A percentile compares a stretch with the other conserved stretches of the same genome.
Evolutionary conservation across 768 basidiomycete species (phyloP).

Genomic region (Auricularia sp.): DNA sequence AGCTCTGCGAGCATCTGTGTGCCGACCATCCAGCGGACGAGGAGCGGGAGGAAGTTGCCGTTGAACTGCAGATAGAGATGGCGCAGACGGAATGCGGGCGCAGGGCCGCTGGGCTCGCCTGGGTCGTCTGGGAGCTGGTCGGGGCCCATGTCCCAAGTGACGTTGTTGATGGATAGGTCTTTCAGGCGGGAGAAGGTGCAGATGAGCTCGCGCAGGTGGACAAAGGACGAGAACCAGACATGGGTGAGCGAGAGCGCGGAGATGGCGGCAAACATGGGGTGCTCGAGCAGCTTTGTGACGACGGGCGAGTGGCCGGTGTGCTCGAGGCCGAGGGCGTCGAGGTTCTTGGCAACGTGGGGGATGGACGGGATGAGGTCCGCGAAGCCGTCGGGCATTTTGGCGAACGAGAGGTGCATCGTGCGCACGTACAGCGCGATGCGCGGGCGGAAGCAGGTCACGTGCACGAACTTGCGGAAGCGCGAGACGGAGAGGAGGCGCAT

Average conservation of each 20-base stretch:
- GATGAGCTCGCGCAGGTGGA: background rate
- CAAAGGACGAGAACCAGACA: background rate
- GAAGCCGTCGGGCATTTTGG: background rate
- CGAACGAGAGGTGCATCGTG: background rate
- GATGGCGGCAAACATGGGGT: background rate
- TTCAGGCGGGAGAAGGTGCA: background rate
- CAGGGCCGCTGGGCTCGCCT: background rate
- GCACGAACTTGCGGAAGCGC: background rate
- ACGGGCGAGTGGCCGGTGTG: background rate
- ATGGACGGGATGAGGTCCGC: background rate
- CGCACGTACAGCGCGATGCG: background rate
- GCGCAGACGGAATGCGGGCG: background rate
- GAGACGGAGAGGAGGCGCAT: background rate
- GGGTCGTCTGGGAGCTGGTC: background rate
- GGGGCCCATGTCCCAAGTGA: background rate
- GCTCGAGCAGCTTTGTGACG: background rate
- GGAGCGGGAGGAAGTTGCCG: background rate
- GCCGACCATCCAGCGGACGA: background rate
- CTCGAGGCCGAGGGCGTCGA: background rate
- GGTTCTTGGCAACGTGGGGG: background rate
- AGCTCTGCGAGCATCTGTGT: background rate
- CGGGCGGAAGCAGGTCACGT: background rate
- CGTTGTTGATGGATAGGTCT: background rate
- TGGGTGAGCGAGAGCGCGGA: background rate
- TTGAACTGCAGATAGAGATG: background rate